Base-by-base conservation (phyloP, 768 basidiomycete species). In the Suillus spraguei region DNA sequence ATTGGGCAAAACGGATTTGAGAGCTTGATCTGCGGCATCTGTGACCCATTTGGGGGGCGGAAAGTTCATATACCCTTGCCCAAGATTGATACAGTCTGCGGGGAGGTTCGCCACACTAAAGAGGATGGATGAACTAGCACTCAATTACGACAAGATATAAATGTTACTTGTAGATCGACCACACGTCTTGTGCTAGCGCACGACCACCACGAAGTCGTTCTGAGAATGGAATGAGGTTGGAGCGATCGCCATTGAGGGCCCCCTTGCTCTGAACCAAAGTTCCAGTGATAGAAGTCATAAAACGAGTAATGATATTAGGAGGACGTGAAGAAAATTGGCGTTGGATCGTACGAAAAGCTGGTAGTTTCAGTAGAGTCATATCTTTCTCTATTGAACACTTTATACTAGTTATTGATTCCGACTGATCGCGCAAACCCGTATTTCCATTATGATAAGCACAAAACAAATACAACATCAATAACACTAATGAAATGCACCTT, bases 61-160 rank as follows among this genome's bases (percentile, higher is more conserved):
- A 73, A 95, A 96, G 81, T 95, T 95, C 94, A 96, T 96, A 78
- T 94, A 96, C 5, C 91, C 91, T 75, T 89, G 97, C 5, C 97
- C 97, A 50, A 99, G 89, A 77, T 99, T 99, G 73, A 99, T 91
- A 67, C 94, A 94, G 73, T 98, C 94, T 11, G 85, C 66, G 0
- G 97, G 97, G 66, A 99, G 83, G 71, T 97, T 97, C 47, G 83
- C 89, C 50, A 85, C 94, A 72, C 95, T 97, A 73, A 22, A 32
- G 53, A 52, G 10, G 39, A 42, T 36, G 60, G 39, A 64, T 69
- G 53, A 42, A 32, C 55, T 20, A 5, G 24, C 3, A 22, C n/a
- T 61, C 46, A 60, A 66, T 54, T 52, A 58, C 39, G 47, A 53
- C 46, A 32, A 52, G 41, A 62, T 53, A 62, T 59, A 62, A 53